Percentiles rank a stretch among this genome's conserved stretches.
Evolutionary conservation across 108 stramenopile genomes (phyloP).

Genomic region (Skeletonema menzelii): DNA sequence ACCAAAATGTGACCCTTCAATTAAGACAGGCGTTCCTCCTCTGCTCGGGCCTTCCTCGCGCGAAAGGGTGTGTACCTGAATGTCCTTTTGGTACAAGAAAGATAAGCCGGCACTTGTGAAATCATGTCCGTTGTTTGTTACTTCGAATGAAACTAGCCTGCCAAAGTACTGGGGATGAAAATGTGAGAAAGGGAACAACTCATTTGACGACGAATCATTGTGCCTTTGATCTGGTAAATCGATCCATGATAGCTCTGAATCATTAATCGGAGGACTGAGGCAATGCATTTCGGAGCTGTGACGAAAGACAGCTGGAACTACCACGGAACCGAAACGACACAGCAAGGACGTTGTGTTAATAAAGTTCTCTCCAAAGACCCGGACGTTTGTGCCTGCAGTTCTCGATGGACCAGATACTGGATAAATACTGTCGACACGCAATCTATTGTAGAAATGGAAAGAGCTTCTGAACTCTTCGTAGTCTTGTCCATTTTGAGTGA

Average conservation of each 20-base stretch:
- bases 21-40: constrained; percentile 44
- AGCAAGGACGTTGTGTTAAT: constrained; percentile 54
- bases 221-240: constrained; percentile 4
- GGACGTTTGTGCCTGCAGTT: constrained; percentile 61
- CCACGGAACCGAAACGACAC: constrained; percentile 59
- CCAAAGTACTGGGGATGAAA: constrained; percentile 60
- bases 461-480: constrained; percentile 41
- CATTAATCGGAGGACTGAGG: constrained; percentile 51
- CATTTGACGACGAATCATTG: neutral
- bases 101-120: constrained; percentile 27
- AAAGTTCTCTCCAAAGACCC: constrained; percentile 61
- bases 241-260: constrained; percentile 6
- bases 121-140: constrained; percentile 63
- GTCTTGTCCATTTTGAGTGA: constrained; percentile 79
- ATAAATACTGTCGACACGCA: constrained; percentile 28
- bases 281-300: constrained; percentile 52
- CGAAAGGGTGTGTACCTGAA: constrained; percentile 17
- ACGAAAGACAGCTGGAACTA: constrained; percentile 55
- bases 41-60: constrained; percentile 14
- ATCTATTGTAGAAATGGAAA: constrained; percentile 53
- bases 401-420: constrained; percentile 56
- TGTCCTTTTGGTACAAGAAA: constrained; percentile 48
- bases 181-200: constrained; percentile 65
- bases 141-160: constrained; percentile 58
- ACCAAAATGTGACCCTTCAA: constrained; percentile 47